Percentiles rank a stretch among this genome's conserved stretches.
Evolutionary conservation across 2,329 filamentous ascomycete species (phyloP).

Genomic region (Mollisiaceae sp.): DNA sequence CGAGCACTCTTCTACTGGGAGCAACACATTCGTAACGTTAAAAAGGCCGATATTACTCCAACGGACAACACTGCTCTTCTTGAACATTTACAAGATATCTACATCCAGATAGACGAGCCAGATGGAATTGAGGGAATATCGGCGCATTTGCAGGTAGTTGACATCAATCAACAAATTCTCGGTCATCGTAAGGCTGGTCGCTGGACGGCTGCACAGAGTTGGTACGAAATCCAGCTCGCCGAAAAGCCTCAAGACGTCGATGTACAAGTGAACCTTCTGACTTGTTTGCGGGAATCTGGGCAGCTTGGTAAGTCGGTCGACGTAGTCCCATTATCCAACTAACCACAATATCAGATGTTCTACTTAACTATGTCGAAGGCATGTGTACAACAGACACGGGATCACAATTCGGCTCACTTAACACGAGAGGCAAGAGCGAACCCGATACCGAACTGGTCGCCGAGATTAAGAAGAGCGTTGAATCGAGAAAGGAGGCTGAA

Average conservation of each 20-base stretch:
- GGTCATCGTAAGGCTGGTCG: conserved; percentile 91
- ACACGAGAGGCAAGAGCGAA: not conserved
- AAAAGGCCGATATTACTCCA: conserved; percentile 24
- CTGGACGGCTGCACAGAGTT: conserved; percentile 94
- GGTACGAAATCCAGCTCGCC: conserved; percentile 91
- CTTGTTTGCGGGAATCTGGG: conserved; percentile 91
- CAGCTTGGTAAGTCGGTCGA: conserved; percentile 72
- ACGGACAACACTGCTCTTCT: conserved; percentile 67
- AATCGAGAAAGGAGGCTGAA: conserved; percentile 48
- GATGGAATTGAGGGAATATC: conserved; percentile 96
- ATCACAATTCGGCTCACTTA: not conserved
- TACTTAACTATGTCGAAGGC: conserved; percentile 75
- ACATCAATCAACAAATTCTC: conserved; percentile 90
- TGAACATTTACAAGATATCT: conserved; percentile 86
- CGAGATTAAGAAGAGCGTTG: not conserved
- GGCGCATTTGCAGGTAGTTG: conserved; percentile 81
- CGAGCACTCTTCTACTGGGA: conserved; percentile 94
- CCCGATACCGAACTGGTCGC: not conserved
- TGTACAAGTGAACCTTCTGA: conserved; percentile 81
- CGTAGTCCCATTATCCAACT: not conserved
- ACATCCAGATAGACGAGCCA: conserved; percentile 96
- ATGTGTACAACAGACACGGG: conserved; percentile 55
- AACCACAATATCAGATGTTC: conserved; percentile 2
- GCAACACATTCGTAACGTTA: conserved; percentile 73
- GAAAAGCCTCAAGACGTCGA: conserved; percentile 78